phyloP scores from a whole-genome alignment of 1,284 basidiomycete species.

The Cryptococcus sp. region DNA sequence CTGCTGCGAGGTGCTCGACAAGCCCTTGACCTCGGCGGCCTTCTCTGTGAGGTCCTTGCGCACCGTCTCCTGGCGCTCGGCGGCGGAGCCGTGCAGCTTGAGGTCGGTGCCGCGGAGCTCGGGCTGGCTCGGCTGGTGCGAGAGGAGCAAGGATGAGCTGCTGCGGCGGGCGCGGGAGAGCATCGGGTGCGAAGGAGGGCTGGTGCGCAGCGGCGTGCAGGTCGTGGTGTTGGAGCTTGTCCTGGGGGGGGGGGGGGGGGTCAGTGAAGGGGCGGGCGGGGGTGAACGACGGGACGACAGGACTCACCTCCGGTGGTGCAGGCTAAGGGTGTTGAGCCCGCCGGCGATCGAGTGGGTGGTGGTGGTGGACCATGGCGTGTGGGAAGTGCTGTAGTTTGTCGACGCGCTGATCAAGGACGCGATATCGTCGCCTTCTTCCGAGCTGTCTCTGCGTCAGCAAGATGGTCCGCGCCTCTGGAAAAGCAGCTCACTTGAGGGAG shows the following conservation, averaged over 20 bases:
- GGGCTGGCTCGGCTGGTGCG: neutral
- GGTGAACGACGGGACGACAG: too few relatives aligned
- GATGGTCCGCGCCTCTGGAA: neutral
- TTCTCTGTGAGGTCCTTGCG: conserved; percentile 23
- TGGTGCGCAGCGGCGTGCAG: conserved; percentile 4
- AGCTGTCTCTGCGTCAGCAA: conserved; percentile 25
- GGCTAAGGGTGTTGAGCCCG: conserved; percentile 26
- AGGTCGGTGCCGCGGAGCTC: conserved; percentile 17
- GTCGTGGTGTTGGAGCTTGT: conserved; percentile 8
- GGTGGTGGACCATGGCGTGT: conserved; percentile 25
- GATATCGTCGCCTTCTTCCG: conserved; percentile 34
- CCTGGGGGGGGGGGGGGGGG: neutral
- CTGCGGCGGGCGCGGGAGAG: conserved; percentile 21
- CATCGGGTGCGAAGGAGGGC: conserved; percentile 14
- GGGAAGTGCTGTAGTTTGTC: conserved; percentile 19
- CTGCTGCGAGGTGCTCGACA: conserved; percentile 26
- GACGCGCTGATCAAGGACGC: conserved; percentile 25
- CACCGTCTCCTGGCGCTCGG: conserved; percentile 31
- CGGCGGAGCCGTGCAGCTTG: conserved; percentile 24
- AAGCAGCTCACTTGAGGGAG: conserved; percentile 28
- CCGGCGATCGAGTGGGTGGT: conserved; percentile 19
- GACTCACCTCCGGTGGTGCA: conserved; percentile 37
- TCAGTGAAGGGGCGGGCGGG: too few relatives aligned
- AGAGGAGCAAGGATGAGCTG: conserved; percentile 11
- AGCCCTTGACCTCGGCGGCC: conserved; percentile 15